These are phyloP conservation scores for Leptomonas pyrrhocoris DNA, from an alignment of 208 protist species.

Conservation along the genomic window DNA sequence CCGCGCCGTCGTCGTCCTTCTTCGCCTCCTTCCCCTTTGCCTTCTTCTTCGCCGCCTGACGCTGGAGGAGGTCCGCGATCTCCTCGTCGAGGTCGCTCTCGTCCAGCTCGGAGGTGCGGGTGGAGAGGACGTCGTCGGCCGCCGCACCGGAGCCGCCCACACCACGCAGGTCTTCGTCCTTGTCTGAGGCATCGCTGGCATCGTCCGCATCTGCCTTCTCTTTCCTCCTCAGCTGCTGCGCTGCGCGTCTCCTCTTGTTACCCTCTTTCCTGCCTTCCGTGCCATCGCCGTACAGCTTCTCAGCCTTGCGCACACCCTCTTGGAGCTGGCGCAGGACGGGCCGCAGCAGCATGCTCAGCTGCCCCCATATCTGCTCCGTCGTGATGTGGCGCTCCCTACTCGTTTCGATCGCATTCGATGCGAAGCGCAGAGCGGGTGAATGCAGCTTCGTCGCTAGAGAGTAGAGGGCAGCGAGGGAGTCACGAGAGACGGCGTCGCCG, in stretches of 20 bases:
- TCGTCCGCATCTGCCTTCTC: constrained; percentile 8
- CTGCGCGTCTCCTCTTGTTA: background rate
- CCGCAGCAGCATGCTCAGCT: constrained; percentile 79
- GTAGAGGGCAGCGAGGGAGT: constrained; percentile 80
- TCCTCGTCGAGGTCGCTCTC: constrained; percentile 89
- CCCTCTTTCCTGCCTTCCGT: background rate
- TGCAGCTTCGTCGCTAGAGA: constrained; percentile 74
- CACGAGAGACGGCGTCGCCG: constrained; percentile 43
- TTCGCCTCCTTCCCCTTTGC: constrained; percentile 25
- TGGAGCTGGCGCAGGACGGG: constrained; percentile 82
- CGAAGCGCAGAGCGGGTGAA: constrained; percentile 68
- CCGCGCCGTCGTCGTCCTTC: constrained; percentile 25
- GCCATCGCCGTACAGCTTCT: constrained; percentile 51
- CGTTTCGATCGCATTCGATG: constrained; percentile 64
- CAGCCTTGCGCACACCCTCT: constrained; percentile 56
- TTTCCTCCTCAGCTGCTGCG: background rate
- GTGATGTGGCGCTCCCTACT: constrained; percentile 65
- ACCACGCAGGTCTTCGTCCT: constrained; percentile 3
- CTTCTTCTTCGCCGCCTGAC: constrained; percentile 29
- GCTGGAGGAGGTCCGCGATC: constrained; percentile 59
- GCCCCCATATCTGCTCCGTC: constrained; percentile 88
- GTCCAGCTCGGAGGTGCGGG: constrained; percentile 46
- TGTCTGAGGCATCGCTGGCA: constrained; percentile 7
- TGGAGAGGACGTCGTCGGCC: constrained; percentile 26
- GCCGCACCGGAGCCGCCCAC: constrained; percentile 10